Evolutionary conservation across 78 protist species (phyloP).

Genomic region (Emiliania huxleyi): DNA sequence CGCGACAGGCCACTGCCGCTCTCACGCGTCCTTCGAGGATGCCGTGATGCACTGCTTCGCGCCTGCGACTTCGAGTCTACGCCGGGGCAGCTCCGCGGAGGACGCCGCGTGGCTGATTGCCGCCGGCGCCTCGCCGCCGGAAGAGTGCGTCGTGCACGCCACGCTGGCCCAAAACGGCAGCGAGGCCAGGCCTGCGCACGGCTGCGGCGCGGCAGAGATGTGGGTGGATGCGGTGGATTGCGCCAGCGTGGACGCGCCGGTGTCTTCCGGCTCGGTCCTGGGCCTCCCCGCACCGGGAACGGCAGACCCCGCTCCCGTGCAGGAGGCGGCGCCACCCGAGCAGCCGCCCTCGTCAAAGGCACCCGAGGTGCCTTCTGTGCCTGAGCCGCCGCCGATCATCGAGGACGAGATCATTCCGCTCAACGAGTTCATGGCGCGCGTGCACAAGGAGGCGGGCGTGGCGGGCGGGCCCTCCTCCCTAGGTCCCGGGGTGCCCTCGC

Average conservation of each 20-base stretch:
- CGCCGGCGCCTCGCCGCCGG: not conserved
- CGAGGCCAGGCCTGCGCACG: not conserved
- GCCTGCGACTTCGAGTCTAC: not conserved
- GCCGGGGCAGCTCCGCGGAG: not conserved
- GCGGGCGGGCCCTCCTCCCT: not conserved
- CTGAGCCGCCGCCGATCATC: not conserved
- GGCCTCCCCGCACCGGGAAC: not conserved
- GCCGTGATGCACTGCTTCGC: not conserved
- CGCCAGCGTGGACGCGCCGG: not conserved
- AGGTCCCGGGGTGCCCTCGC: not conserved
- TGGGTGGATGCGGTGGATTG: not conserved
- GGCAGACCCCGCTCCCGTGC: not conserved
- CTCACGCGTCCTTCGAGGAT: not conserved
- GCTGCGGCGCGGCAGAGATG: not conserved
- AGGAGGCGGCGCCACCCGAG: not conserved
- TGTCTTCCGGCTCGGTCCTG: not conserved
- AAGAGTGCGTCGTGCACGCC: not conserved
- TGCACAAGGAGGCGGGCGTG: not conserved
- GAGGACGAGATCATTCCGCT: not conserved
- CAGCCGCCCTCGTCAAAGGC: not conserved
- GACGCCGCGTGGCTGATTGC: not conserved
- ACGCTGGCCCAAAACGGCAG: not conserved
- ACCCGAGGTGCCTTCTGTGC: not conserved
- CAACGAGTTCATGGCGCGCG: not conserved
- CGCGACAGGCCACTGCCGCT: not conserved